Percentiles rank a stretch among this genome's conserved stretches.
phyloP scores from a whole-genome alignment of 2,329 filamentous ascomycete genomes.

The Colletotrichum salicis region DNA sequence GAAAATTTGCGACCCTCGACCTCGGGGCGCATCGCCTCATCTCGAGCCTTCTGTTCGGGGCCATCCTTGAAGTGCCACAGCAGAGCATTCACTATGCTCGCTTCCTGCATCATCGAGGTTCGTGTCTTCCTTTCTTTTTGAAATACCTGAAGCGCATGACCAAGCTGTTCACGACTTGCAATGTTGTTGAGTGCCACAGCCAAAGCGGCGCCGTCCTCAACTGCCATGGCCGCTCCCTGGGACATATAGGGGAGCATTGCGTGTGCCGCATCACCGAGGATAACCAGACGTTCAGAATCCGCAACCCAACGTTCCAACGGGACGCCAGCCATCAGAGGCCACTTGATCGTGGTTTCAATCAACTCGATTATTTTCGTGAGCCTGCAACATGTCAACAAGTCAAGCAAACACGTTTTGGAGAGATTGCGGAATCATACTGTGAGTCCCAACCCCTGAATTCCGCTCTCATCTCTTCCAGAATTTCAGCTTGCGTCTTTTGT shows the following conservation, averaged over 20 bases:
- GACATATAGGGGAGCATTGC: constrained; percentile 73
- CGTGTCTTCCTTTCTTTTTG: constrained; percentile 67
- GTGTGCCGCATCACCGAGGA: constrained; percentile 73
- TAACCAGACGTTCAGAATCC: constrained; percentile 62
- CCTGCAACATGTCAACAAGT: constrained; percentile 32
- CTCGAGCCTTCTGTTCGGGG: constrained; percentile 51
- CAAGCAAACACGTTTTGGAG: not conserved
- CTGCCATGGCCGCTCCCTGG: constrained; percentile 65
- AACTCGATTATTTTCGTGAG: constrained; percentile 49
- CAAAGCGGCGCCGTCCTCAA: constrained; percentile 69
- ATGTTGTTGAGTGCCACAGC: constrained; percentile 63
- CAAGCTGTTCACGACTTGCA: constrained; percentile 45
- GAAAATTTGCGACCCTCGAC: constrained; percentile 48
- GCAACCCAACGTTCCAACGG: constrained; percentile 61
- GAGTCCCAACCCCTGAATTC: constrained; percentile 48
- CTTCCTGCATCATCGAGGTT: constrained; percentile 68
- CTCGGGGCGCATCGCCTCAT: constrained; percentile 53
- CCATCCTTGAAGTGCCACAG: constrained; percentile 60
- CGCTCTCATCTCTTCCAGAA: constrained; percentile 46
- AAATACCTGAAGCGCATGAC: constrained; percentile 56
- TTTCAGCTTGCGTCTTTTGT: constrained; percentile 34
- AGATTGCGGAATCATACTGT: constrained; percentile 34
- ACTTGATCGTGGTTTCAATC: constrained; percentile 47
- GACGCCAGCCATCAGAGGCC: constrained; percentile 44
- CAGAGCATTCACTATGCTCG: constrained; percentile 62